Evolutionary conservation across 2,329 filamentous ascomycete species (phyloP), one percentile per base, ranked within the genome.

Genomic region (Beauveria sp.): DNA sequence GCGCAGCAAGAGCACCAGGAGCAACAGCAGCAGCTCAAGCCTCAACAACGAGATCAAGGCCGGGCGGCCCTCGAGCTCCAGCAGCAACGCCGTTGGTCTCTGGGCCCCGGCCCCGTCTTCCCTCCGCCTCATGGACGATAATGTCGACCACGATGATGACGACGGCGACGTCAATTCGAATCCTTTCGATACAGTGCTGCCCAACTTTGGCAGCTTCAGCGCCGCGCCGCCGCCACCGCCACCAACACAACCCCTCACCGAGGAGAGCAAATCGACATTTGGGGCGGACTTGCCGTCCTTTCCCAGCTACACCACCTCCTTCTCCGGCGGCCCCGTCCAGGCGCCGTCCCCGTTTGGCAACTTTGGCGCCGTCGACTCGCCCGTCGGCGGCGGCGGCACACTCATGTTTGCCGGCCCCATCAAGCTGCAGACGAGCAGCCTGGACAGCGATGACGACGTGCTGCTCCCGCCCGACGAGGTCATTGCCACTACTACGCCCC

Each of bases 361-460:
- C 8, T 59, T 59, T 47, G 45, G 26, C 20, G 24, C 28, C 10
- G 22, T 26, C 14, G 61, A 43, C 30, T 43, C 47, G 34, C 30
- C 55, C 22, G 49, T n/a, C 47, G 16, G 2, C 3, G 53, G 43
- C n/a, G 30, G 14, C 61, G 12, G 55, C 30, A 58, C 49, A 0
- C 70, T 71, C 18, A 65, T 70, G 38, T 63, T 76, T n/a, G 65
- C 74, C 2, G 73, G 64, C 2, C 73, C 74, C 16, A 76, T 76
- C 62, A 72, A 68, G 64, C 68, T 76, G 16, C 68, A 69, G 43
- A 76, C 72, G 1, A 67, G 68, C 40, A 67, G 68, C 40, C 57
- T 74, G 9, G 68, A 66, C 30, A 66, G 67, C 10, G 70, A 72
- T 2, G 71, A 71, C 2, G 71, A 71, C 40, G 34, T 45, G 34